A percentile compares a stretch with the other conserved stretches of the same genome.
Conservation (phyloP, 179 eudicot genomes). For the Sideroxylon spinosum region DNA sequence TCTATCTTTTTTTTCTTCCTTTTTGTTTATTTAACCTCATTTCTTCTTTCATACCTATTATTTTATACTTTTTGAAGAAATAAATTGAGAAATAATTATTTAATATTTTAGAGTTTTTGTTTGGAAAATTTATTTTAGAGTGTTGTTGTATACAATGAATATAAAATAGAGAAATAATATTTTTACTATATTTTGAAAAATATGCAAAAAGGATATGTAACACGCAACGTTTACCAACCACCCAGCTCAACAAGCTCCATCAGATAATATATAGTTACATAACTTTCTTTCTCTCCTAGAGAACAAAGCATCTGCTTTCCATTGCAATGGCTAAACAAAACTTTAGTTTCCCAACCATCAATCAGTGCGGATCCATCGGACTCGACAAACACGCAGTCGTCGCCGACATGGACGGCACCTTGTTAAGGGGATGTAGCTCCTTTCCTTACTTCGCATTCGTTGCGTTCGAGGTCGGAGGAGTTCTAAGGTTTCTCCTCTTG, state of each 20-base stretch:
- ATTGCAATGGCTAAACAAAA: slow-evolving; percentile 14
- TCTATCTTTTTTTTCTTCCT: too few relatives aligned
- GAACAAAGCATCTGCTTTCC: background rate
- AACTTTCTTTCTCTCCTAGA: background rate
- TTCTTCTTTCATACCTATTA: too few relatives aligned
- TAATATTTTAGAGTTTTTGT: too few relatives aligned
- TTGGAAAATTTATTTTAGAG: too few relatives aligned
- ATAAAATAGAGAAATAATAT: too few relatives aligned
- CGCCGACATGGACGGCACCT: slow-evolving; percentile 36
- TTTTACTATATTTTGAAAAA: too few relatives aligned
- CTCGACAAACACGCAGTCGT: slow-evolving; percentile 32
- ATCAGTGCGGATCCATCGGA: slow-evolving; percentile 23
- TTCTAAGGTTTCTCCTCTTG: slow-evolving; percentile 31
- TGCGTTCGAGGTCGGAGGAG: slow-evolving; percentile 38
- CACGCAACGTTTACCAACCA: background rate
- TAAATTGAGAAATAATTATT: too few relatives aligned
- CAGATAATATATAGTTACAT: background rate
- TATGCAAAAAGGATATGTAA: background rate
- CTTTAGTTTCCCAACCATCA: slow-evolving; percentile 19
- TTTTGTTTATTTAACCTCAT: too few relatives aligned
- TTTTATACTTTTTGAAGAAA: too few relatives aligned
- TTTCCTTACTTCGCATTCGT: slow-evolving; percentile 38
- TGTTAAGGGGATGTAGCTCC: slow-evolving; percentile 24
- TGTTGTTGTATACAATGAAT: too few relatives aligned
- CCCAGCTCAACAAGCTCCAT: background rate